Conservation (phyloP, 257 asterid genomes). For the Ophiorrhiza pumila region DNA sequence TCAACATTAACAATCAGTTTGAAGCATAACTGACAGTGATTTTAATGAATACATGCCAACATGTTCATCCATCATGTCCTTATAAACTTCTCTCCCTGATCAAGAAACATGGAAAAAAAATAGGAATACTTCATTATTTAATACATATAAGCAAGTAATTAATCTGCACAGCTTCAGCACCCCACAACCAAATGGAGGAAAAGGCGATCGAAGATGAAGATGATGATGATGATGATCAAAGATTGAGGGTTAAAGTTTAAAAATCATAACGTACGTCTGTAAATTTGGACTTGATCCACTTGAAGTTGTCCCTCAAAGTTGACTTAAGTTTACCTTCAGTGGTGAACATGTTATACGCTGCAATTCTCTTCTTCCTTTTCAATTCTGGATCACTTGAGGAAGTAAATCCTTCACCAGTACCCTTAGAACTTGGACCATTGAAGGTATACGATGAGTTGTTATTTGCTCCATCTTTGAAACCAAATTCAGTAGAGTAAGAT, state of each 20-base stretch:
- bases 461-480: slow-evolving; percentile 19
- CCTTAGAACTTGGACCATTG: slow-evolving; percentile 43
- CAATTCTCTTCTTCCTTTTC: slow-evolving; percentile 82
- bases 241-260: slow-evolving; percentile 1
- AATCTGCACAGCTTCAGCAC: neutral
- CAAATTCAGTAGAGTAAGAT: slow-evolving; percentile 30
- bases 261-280: slow-evolving; percentile 40
- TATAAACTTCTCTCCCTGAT: neutral
- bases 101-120: neutral
- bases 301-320: slow-evolving; percentile 60
- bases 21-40: too few species aligned
- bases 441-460: slow-evolving; percentile 40
- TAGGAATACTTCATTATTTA: neutral
- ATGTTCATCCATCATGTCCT: neutral
- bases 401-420: slow-evolving; percentile 23
- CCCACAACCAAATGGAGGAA: neutral
- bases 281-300: slow-evolving; percentile 73
- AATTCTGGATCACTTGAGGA: slow-evolving; percentile 49
- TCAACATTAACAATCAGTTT: neutral
- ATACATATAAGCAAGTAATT: neutral
- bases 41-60: neutral
- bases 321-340: slow-evolving; percentile 70
- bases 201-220: neutral
- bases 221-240: too few species aligned
- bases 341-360: slow-evolving; percentile 56